Percentiles rank a stretch among this genome's conserved stretches.
Evolutionary conservation across 2,329 filamentous ascomycete genomes (phyloP).

Genomic region (Golovinomyces cichoracearum): DNA sequence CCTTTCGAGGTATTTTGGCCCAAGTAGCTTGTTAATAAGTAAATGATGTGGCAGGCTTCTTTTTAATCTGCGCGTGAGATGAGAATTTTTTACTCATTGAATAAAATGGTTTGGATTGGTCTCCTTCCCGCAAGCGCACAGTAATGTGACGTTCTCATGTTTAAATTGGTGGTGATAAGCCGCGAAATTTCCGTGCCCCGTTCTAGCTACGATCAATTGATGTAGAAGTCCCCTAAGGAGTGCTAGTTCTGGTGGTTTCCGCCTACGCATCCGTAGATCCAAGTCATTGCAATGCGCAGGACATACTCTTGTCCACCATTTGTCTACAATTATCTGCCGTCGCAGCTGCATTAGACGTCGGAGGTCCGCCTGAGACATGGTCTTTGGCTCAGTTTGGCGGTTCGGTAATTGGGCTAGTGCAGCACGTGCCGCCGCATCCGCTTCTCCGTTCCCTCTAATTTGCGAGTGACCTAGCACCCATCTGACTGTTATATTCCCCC

Average conservation of each 20-base stretch:
- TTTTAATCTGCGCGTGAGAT: background rate
- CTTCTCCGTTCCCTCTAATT: too few relatives aligned
- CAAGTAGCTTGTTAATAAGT: background rate
- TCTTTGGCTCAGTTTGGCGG: too few relatives aligned
- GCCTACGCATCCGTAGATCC: background rate
- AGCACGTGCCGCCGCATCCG: too few relatives aligned
- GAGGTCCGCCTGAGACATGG: too few relatives aligned
- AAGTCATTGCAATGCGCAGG: background rate
- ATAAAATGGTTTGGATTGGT: background rate
- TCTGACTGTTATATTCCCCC: too few relatives aligned
- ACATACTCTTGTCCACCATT: too few relatives aligned
- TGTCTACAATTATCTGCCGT: too few relatives aligned
- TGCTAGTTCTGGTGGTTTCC: background rate
- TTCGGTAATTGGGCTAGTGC: too few relatives aligned
- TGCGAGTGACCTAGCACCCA: too few relatives aligned
- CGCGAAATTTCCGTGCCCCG: background rate
- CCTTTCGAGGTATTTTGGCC: background rate
- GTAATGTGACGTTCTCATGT: background rate
- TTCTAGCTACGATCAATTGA: background rate
- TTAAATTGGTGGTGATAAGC: background rate
- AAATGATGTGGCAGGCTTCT: background rate
- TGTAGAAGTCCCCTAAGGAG: background rate
- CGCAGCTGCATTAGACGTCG: too few relatives aligned
- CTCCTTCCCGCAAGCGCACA: background rate
- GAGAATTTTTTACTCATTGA: background rate